These are phyloP conservation scores for Myxozyma vanderwaltii DNA, from an alignment of 805 yeast species.

Conservation along the genomic window DNA sequence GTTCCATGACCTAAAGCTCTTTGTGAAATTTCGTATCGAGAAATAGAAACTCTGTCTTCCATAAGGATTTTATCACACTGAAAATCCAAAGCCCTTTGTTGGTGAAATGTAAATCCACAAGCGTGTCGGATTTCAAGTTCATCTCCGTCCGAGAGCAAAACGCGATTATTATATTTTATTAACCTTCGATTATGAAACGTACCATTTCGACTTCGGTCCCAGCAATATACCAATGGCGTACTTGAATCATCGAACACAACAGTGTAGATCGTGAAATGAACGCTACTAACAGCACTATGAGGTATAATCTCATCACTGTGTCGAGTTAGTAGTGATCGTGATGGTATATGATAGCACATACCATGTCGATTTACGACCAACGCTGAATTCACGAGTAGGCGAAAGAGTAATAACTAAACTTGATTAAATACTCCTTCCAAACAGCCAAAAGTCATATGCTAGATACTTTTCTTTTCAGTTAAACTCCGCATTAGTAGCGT, in stretches of 20 bases:
- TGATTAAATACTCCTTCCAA: too few species aligned
- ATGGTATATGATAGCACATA: neutral
- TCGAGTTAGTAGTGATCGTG: neutral
- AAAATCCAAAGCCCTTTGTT: too few species aligned
- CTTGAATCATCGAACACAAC: slow-evolving; percentile 32
- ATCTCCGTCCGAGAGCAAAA: slow-evolving; percentile 33
- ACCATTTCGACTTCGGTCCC: slow-evolving; percentile 35
- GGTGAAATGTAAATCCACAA: slow-evolving; percentile 30
- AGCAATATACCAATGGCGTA: slow-evolving; percentile 34
- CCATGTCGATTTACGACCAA: slow-evolving; percentile 31
- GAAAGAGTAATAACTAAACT: slow-evolving; percentile 14
- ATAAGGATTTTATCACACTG: slow-evolving; percentile 10
- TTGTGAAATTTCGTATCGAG: slow-evolving; percentile 14
- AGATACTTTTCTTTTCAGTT: slow-evolving; percentile 16
- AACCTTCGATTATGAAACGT: slow-evolving; percentile 32
- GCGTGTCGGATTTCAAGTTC: slow-evolving; percentile 35
- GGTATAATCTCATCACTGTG: slow-evolving; percentile 21
- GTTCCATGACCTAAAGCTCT: slow-evolving; percentile 32
- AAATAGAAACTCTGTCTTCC: slow-evolving; percentile 1
- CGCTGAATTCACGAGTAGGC: slow-evolving; percentile 7
- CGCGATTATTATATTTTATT: slow-evolving; percentile 28
- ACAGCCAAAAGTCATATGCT: too few species aligned
- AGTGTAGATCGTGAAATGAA: slow-evolving; percentile 33
- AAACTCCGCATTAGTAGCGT: slow-evolving; percentile 17
- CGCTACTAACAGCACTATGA: slow-evolving; percentile 31